Evolutionary conservation across 139 green algal genomes (phyloP).

Genomic region (Diplosphaera chodatii): DNA sequence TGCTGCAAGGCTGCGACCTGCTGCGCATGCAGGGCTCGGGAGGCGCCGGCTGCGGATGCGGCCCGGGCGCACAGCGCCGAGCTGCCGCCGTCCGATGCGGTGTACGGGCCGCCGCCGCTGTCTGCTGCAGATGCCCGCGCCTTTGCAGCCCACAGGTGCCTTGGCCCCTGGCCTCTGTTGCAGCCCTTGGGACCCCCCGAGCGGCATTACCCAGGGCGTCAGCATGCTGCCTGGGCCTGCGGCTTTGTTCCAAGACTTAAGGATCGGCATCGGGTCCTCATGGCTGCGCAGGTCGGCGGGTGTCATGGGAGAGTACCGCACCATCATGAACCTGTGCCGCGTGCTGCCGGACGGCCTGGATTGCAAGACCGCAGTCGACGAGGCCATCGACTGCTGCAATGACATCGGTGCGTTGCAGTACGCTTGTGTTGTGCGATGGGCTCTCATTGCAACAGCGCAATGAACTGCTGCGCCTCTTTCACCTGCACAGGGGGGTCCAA

Average conservation of each 20-base stretch:
- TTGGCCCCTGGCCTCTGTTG: neutral
- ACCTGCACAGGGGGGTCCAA: no score
- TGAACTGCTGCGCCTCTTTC: no score
- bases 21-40: neutral
- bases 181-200: no score
- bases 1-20: no score
- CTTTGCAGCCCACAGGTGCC: slow-evolving; percentile 9
- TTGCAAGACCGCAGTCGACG: slow-evolving; percentile 71
- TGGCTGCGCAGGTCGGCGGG: slow-evolving; percentile 12
- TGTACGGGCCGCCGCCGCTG: neutral
- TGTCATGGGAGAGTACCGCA: slow-evolving; percentile 66
- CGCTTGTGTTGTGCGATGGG: neutral
- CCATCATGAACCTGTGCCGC: slow-evolving; percentile 56
- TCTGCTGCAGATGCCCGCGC: neutral
- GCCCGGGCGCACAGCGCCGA: neutral
- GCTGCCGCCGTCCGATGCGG: neutral
- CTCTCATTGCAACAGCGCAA: no score
- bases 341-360: slow-evolving; percentile 66
- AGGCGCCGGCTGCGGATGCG: neutral
- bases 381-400: slow-evolving; percentile 41
- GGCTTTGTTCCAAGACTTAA: no score
- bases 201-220: no score
- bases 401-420: slow-evolving; percentile 23
- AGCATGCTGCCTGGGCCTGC: no score
- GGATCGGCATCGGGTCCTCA: no score